phyloP scores from a whole-genome alignment of 352 stramenopile species.

The Phytophthora uliginosa region DNA sequence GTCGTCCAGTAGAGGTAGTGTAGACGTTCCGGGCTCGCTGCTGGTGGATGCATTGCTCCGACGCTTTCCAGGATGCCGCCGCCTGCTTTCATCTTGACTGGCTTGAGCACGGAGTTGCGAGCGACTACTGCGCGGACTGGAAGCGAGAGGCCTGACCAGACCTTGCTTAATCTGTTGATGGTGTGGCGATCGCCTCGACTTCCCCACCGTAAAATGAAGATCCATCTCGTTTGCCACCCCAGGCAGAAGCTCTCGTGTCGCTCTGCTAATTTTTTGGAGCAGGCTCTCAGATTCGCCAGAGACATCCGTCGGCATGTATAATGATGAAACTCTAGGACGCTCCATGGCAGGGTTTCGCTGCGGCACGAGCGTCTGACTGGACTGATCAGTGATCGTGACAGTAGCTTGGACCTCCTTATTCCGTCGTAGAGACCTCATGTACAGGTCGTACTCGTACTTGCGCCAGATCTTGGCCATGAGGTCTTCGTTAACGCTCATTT shows the following conservation, averaged over 20 bases:
- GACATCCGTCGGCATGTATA: conserved; percentile 56
- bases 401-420: conserved; percentile 74
- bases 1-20: conserved; percentile 34
- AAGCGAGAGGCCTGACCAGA: conserved; percentile 31
- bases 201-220: conserved; percentile 19
- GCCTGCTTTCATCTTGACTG: conserved; percentile 28
- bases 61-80: conserved; percentile 17
- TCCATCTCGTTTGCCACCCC: conserved; percentile 53
- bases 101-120: conserved; percentile 31
- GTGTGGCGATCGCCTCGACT: conserved; percentile 24
- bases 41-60: conserved; percentile 8
- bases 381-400: conserved; percentile 41
- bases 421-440: conserved; percentile 67
- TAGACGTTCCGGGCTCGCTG: conserved; percentile 9
- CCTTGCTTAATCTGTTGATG: conserved; percentile 19
- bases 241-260: conserved; percentile 54
- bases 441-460: conserved; percentile 67
- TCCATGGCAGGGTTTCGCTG: conserved; percentile 78
- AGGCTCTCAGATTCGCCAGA: conserved; percentile 44
- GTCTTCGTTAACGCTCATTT: conserved; percentile 63
- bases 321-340: conserved; percentile 51
- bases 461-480: conserved; percentile 62
- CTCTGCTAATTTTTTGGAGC: conserved; percentile 72
- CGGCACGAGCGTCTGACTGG: conserved; percentile 71
- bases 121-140: conserved; percentile 36